Evolutionary conservation across 1,139 yeast genomes (phyloP).

Genomic region (Nakaseomyces uthaithaninus): DNA sequence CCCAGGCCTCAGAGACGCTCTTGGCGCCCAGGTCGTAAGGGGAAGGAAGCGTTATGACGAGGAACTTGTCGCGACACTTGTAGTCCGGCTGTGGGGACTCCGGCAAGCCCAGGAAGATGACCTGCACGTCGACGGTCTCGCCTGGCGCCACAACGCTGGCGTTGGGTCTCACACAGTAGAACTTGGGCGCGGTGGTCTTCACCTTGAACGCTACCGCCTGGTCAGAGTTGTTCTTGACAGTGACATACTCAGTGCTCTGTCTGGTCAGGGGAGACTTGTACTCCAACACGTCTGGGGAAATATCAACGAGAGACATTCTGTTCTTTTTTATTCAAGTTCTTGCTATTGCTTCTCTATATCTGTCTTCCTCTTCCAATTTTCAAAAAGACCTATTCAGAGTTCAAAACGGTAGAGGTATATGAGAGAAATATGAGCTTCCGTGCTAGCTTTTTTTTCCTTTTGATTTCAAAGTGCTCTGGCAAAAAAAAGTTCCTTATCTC

Average conservation of each 20-base stretch:
- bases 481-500: too few relatives aligned
- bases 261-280: slow-evolving; percentile 68
- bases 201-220: slow-evolving; percentile 80
- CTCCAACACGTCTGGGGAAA: slow-evolving; percentile 40
- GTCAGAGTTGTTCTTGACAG: slow-evolving; percentile 56
- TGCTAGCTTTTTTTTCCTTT: too few relatives aligned
- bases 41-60: slow-evolving; percentile 78
- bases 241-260: slow-evolving; percentile 61
- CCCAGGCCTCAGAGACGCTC: slow-evolving; percentile 63
- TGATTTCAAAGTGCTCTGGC: too few relatives aligned
- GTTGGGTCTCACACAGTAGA: slow-evolving; percentile 93
- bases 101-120: slow-evolving; percentile 76
- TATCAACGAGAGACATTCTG: slow-evolving; percentile 27
- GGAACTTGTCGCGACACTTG: slow-evolving; percentile 85
- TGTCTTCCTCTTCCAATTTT: too few relatives aligned
- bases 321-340: neutral
- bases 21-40: slow-evolving; percentile 47
- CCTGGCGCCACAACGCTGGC: slow-evolving; percentile 78
- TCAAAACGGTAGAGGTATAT: too few relatives aligned
- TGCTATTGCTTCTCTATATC: too few relatives aligned
- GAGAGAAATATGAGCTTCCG: too few relatives aligned
- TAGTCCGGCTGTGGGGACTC: slow-evolving; percentile 65
- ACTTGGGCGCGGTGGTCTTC: slow-evolving; percentile 95
- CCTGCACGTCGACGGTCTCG: slow-evolving; percentile 59
- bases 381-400: too few relatives aligned